Base-by-base conservation (phyloP, 2,329 filamentous ascomycete genomes). In the Penicillium oxalicum region DNA sequence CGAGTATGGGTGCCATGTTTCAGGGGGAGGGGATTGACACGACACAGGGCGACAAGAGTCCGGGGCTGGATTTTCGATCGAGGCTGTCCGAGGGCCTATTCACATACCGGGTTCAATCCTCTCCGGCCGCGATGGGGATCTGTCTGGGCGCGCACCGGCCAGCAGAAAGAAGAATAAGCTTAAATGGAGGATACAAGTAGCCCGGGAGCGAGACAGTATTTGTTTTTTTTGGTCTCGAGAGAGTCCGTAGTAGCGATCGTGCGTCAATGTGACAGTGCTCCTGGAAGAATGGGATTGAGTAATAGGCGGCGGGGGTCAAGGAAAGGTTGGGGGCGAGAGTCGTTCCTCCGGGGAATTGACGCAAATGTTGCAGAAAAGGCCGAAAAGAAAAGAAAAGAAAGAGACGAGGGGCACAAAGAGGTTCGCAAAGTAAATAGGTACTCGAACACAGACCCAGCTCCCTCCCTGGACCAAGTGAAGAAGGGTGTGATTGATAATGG, bases 291-390 rank as follows among this genome's bases (percentile, higher is more conserved):
- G 37, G 38, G 36, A 32, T 40, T 43, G 7, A 11, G 29, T 11
- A 32, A 32, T 8, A 11, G 42, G 48, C 48, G 48, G 45, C 39
- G 44, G 48, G 55, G 50, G 44, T 27, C 35, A 5, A 13, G 34
- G 35, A 38, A 38, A 38, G 38, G 47, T 55, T 52, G 56, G 55
- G 28, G 25, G 39, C 40, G 57, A 54, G 51, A 62, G 64, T 64
- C 61, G 67, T 69, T 70, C 67, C 69, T 59, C 68, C 68, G 59
- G 67, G 67, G 67, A 68, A 68, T 47, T 38, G 40, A 44, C 42
- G 29, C 26, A 29, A 43, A 43, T 43, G 40, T 37, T 32, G 29
- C 29, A 42, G 46, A 52, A 48, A 42, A 51, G 45, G 18, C 18
- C 18, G 18, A 18, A 18, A 47, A 49, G 51, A 42, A 45, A 28